Evolutionary conservation across 2,329 filamentous ascomycete species (phyloP), one percentile per base, ranked within the genome.

Genomic region (Venturia effusa): DNA sequence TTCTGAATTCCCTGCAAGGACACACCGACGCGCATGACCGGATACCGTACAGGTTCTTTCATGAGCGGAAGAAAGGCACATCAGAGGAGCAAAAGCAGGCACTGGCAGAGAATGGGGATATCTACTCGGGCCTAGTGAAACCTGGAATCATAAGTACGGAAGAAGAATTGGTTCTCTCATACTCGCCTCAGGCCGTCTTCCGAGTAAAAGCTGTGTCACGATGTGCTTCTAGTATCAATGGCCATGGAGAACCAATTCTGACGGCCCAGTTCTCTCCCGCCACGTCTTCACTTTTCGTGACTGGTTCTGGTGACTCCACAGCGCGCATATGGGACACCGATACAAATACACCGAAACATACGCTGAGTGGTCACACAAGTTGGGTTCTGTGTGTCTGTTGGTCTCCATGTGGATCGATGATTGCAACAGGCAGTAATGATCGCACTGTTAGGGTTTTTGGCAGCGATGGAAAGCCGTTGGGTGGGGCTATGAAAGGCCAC

Each of bases 381-480:
- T 97, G 92, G 92, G 92, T 97, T 3, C 76, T 97, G 64, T 90
- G 87, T 1, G 90, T 96, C 3, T 85, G 86, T 63, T 97, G 90
- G 85, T 92, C 89, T 17, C 91, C 92, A 0, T 91, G 97, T 71
- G 90, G 88, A 13, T 81, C 82, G 34, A 83, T 88, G 55, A 83
- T 97, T 61, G 93, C 92, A 1, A 97, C 92, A 0, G 93, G 92
- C 64, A 91, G 89, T 71, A 96, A 95, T 85, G 93, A 99, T 74
- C 94, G 92, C 72, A 89, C 88, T 0, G 87, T 97, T n/a, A 82
- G 92, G 59, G 78, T 97, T 59, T 97, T 92, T 92, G 87, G 96
- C 0, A 85, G 85, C 66, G 92, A 88, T 3, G 94, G 94, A 15
- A 87, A 89, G 70, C 78, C 87, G 19, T 74, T 89, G 7, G 89